These are phyloP conservation scores for Fusarium penzigii DNA, from an alignment of 2,329 filamentous ascomycete species.

Conservation along the genomic window DNA sequence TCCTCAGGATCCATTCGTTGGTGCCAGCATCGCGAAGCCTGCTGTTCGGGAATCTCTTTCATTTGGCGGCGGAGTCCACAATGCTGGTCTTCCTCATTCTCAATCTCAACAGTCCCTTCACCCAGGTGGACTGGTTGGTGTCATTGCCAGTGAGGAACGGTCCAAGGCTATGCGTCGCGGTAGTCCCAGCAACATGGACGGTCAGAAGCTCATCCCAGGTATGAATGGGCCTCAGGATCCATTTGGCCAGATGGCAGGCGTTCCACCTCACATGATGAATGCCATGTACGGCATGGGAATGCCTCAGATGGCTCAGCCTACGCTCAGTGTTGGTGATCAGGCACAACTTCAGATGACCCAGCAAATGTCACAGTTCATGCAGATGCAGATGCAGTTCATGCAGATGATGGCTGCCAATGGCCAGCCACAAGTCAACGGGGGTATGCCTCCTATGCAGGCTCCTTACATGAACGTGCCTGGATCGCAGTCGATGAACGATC, in stretches of 20 bases:
- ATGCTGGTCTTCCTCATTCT: slow-evolving; percentile 51
- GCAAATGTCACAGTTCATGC: slow-evolving; percentile 86
- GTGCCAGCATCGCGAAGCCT: slow-evolving; percentile 73
- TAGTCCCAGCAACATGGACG: slow-evolving; percentile 66
- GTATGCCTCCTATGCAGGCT: slow-evolving; percentile 9
- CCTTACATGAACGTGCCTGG: slow-evolving; percentile 30
- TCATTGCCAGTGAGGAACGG: slow-evolving; percentile 84
- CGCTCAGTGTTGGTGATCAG: slow-evolving; percentile 64
- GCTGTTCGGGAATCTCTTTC: slow-evolving; percentile 73
- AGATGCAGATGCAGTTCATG: slow-evolving; percentile 95
- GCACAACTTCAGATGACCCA: slow-evolving; percentile 79
- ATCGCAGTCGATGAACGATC: slow-evolving; percentile 46
- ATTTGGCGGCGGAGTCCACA: slow-evolving; percentile 64
- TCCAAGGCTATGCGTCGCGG: slow-evolving; percentile 76
- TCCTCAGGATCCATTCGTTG: slow-evolving; percentile 82
- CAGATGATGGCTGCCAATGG: slow-evolving; percentile 66
- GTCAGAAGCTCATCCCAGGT: slow-evolving; percentile 40
- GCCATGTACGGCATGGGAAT: slow-evolving; percentile 31
- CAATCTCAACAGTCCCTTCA: slow-evolving; percentile 47
- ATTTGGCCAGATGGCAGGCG: slow-evolving; percentile 52
- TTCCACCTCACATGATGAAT: slow-evolving; percentile 48
- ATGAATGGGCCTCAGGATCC: slow-evolving; percentile 39
- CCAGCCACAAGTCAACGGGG: slow-evolving; percentile 20
- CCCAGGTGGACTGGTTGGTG: slow-evolving; percentile 79
- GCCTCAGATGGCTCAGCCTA: slow-evolving; percentile 31